Base-by-base conservation (phyloP, 768 basidiomycete genomes). In the Baorangia bicolor region DNA sequence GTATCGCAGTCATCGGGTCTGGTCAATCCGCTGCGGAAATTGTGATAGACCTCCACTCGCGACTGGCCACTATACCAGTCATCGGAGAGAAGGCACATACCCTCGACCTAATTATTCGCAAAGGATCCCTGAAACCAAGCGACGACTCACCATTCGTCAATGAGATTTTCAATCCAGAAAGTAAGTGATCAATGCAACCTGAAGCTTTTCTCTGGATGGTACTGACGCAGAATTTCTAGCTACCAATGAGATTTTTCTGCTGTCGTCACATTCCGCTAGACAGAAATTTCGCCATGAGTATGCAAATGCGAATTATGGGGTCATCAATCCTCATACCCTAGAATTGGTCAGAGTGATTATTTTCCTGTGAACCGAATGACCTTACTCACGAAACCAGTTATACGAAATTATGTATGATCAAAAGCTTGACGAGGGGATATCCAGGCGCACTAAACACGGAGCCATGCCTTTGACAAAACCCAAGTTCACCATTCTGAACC, bases 121-220 rank as follows among this genome's bases (percentile, higher is more conserved):
- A 77, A 60, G 80, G 79, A 14, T 75, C 77, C 0, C 62, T 82
- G 42, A 80, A 77, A 51, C 79, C 79, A 9, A 79, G 79, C 43
- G 81, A 83, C 53, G 79, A 80, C 53, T 76, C 78, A 1, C 78
- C 78, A 1, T 83, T 82, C 58, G 73, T 77, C 40, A 83, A 83
- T 64, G 80, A 81, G 58, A 77, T 82, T 7, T 83, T 82, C 57
- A 79, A 81, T 60, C 81, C 82, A 25, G 73, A 67, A 16, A 62
- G 78, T 78, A 59, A 55, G 77, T 68, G 13, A 28, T 30, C 48
- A 33, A 21, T 2, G 38, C 4, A 27, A 18, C n/a, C 16, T 5
- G 20, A 41, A 28, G 18, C 40, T 40, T 33, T 43, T 25, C 12
- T 18, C 25, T 25, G 39, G 25, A 38, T 47, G 20, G 57, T 16